A percentile compares a stretch with the other conserved stretches of the same genome.
phyloP scores from a whole-genome alignment of 495 filamentous ascomycete species.

The Tuber borchii region DNA sequence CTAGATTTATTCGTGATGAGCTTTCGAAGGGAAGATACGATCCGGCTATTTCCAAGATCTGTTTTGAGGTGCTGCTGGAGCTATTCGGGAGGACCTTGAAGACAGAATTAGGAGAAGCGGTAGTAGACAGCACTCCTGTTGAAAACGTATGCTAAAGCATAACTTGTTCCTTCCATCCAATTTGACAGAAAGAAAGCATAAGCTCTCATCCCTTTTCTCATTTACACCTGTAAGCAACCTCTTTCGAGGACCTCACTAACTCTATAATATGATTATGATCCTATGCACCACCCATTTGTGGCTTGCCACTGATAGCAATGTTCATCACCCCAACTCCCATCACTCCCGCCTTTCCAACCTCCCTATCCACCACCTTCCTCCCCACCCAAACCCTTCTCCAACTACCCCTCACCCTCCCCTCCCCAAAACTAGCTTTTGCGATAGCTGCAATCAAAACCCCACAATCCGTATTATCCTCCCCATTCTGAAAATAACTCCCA shows the following conservation, averaged over 20 bases:
- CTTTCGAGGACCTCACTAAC: constrained; percentile 31
- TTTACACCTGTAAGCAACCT: not conserved
- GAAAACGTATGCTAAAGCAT: constrained; percentile 30
- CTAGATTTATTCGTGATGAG: constrained; percentile 83
- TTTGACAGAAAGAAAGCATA: not conserved
- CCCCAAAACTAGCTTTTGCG: constrained; percentile 60
- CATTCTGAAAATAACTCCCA: constrained; percentile 66
- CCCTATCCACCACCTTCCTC: constrained; percentile 57
- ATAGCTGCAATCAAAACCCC: constrained; percentile 56
- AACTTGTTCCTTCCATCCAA: not conserved
- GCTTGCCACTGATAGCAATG: constrained; percentile 61
- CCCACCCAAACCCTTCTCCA: constrained; percentile 58
- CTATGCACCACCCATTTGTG: constrained; percentile 59
- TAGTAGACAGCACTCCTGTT: constrained; percentile 22
- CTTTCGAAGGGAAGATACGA: constrained; percentile 89
- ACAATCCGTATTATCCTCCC: constrained; percentile 65
- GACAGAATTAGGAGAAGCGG: constrained; percentile 59
- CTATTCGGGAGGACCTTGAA: constrained; percentile 73
- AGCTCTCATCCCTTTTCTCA: not conserved
- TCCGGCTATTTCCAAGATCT: constrained; percentile 75
- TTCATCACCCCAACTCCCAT: constrained; percentile 63
- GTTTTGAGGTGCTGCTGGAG: constrained; percentile 86
- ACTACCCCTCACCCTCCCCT: constrained; percentile 54
- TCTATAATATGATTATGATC: constrained; percentile 42
- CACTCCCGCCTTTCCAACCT: constrained; percentile 55